These are phyloP conservation scores for Cocos nucifera DNA, from an alignment of 176 grass and related monocot species.

Conservation along the genomic window DNA sequence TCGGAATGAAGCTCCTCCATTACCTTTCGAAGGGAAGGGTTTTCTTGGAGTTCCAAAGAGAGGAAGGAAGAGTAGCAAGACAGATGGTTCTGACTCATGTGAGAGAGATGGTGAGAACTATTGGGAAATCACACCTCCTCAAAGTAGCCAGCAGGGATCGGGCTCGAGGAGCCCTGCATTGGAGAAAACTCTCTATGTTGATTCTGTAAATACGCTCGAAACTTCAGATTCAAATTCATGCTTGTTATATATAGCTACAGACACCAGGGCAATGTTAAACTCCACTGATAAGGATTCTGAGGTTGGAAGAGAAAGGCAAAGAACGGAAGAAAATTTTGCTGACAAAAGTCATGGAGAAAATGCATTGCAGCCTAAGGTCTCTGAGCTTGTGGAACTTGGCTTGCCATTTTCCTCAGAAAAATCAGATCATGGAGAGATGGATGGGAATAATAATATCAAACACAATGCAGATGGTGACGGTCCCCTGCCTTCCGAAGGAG, in stretches of 20 bases:
- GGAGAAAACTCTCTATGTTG: constrained; percentile 32
- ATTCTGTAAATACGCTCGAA: constrained; percentile 34
- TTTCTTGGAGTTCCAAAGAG: constrained; percentile 24
- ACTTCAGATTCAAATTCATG: constrained; percentile 26
- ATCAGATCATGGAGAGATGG: constrained; percentile 2
- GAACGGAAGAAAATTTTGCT: constrained; percentile 7
- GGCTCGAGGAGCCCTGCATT: constrained; percentile 46
- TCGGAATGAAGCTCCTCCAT: constrained; percentile 23
- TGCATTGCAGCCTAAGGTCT: constrained; percentile 1
- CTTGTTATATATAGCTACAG: constrained; percentile 16
- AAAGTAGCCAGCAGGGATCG: constrained; percentile 40
- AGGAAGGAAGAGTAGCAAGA: constrained; percentile 34
- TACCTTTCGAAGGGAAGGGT: constrained; percentile 25
- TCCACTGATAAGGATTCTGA: constrained; percentile 12
- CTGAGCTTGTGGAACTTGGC: constrained; percentile 5
- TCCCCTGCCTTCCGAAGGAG: constrained; percentile 10
- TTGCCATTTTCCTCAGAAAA: constrained; percentile 8
- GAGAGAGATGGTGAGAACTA: constrained; percentile 33
- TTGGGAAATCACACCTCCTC: constrained; percentile 34
- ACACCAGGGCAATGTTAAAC: constrained; percentile 18
- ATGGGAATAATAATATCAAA: constrained; percentile 18
- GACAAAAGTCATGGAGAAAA: constrained; percentile 2
- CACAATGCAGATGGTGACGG: constrained; percentile 8
- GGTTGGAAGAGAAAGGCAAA: constrained; percentile 11
- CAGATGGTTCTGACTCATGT: constrained; percentile 34